Conservation (phyloP, 2,329 filamentous ascomycete genomes). For the Moelleriella libera region DNA sequence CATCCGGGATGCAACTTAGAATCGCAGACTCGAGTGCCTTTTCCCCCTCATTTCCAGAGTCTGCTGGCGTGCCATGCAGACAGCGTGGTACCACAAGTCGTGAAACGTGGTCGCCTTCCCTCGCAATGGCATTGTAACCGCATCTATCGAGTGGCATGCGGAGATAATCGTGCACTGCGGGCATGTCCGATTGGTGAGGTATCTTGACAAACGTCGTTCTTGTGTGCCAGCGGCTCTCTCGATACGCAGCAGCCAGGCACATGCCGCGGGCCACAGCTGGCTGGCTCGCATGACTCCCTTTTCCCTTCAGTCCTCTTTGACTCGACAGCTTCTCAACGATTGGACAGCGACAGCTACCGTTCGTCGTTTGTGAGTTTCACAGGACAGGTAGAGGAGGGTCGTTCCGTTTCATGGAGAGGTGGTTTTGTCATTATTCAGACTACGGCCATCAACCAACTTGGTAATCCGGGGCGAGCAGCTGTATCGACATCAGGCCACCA, state of each 20-base stretch:
- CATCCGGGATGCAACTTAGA: neutral
- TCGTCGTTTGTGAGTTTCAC: neutral
- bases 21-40: neutral
- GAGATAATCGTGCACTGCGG: neutral
- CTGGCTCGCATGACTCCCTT: neutral
- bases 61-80: neutral
- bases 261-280: neutral
- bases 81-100: neutral
- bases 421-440: neutral
- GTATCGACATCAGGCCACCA: neutral
- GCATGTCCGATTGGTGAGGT: neutral
- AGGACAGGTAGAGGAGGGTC: neutral
- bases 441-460: neutral
- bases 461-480: neutral
- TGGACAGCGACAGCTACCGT: neutral
- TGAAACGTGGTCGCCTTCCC: neutral
- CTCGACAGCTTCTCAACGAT: neutral
- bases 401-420: neutral
- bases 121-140: neutral
- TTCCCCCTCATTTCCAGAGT: neutral
- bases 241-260: neutral
- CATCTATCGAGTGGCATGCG: neutral
- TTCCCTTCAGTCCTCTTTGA: neutral
- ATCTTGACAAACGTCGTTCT: neutral
- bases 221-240: neutral